Evolutionary conservation across 352 stramenopile species (phyloP).

Genomic region (Phytopythium delawarense): DNA sequence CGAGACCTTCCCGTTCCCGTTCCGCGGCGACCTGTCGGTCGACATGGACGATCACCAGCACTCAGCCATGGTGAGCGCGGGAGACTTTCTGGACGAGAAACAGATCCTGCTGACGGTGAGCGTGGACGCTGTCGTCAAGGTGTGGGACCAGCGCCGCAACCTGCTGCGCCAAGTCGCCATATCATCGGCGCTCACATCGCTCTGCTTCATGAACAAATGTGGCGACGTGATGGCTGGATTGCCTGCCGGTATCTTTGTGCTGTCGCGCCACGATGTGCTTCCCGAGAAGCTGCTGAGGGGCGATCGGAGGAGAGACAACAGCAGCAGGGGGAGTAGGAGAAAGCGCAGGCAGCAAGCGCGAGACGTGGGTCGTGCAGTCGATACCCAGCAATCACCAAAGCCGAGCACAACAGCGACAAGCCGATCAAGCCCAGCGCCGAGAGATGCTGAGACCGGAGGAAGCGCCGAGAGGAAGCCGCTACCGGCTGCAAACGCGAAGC

Average conservation of each 20-base stretch:
- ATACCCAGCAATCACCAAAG: neutral
- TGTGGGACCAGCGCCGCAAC: constrained; percentile 62
- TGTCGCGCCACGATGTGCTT: constrained; percentile 54
- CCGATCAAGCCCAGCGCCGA: neutral
- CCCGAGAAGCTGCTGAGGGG: constrained; percentile 35
- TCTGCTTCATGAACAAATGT: constrained; percentile 65
- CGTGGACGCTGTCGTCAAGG: constrained; percentile 67
- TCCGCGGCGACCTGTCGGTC: neutral
- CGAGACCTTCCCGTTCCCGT: constrained; percentile 22
- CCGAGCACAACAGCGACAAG: neutral
- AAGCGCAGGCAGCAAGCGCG: neutral
- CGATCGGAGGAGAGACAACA: neutral
- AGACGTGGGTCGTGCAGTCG: neutral
- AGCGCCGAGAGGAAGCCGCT: neutral
- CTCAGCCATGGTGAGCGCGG: constrained; percentile 51
- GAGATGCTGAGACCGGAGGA: neutral
- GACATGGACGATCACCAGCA: constrained; percentile 42
- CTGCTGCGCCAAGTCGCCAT: constrained; percentile 55
- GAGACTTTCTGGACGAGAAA: constrained; percentile 61
- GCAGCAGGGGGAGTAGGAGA: neutral
- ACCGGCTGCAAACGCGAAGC: neutral
- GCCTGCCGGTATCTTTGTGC: constrained; percentile 47
- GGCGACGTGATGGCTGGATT: constrained; percentile 58
- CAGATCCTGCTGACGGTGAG: constrained; percentile 50
- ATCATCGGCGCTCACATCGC: constrained; percentile 47